Evolutionary conservation across 2,329 filamentous ascomycete genomes (phyloP).

Genomic region (Uncinocarpus reesii): DNA sequence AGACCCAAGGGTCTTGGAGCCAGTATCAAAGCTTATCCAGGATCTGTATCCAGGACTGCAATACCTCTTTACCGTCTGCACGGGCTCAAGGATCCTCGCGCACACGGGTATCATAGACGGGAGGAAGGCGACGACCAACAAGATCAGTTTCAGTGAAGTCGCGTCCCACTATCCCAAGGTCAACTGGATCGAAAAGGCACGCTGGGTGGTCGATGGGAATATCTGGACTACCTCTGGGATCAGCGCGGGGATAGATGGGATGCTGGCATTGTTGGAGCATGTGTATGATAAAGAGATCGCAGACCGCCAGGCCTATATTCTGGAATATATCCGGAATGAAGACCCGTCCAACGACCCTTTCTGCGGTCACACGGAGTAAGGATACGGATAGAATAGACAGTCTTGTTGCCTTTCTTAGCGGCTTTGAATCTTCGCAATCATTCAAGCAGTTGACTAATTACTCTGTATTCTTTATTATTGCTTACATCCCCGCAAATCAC

Average conservation of each 20-base stretch:
- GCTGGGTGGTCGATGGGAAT: slow-evolving; percentile 57
- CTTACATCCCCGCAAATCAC: too few species aligned
- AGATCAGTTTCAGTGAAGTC: slow-evolving; percentile 45
- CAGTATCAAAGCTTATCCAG: slow-evolving; percentile 40
- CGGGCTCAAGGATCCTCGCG: slow-evolving; percentile 51
- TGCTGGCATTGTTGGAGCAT: slow-evolving; percentile 46
- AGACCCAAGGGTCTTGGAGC: slow-evolving; percentile 22
- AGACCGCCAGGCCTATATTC: slow-evolving; percentile 38
- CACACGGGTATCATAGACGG: slow-evolving; percentile 51
- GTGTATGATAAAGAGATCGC: slow-evolving; percentile 47
- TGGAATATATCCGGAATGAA: slow-evolving; percentile 50
- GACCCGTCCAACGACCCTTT: slow-evolving; percentile 48
- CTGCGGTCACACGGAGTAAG: background rate
- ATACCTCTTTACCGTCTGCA: slow-evolving; percentile 57
- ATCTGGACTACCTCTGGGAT: slow-evolving; percentile 58
- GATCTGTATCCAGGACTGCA: slow-evolving; percentile 40
- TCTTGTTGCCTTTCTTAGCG: too few species aligned
- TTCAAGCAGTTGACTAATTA: too few species aligned
- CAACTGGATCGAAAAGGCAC: slow-evolving; percentile 50
- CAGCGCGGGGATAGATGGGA: slow-evolving; percentile 53
- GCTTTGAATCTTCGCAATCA: too few species aligned
- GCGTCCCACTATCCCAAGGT: slow-evolving; percentile 42
- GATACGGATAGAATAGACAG: background rate
- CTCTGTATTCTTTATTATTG: too few species aligned
- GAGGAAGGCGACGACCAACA: slow-evolving; percentile 56